These are phyloP conservation scores for Leccinum disarticulatum DNA, from an alignment of 768 basidiomycete genomes.

Conservation along the genomic window DNA sequence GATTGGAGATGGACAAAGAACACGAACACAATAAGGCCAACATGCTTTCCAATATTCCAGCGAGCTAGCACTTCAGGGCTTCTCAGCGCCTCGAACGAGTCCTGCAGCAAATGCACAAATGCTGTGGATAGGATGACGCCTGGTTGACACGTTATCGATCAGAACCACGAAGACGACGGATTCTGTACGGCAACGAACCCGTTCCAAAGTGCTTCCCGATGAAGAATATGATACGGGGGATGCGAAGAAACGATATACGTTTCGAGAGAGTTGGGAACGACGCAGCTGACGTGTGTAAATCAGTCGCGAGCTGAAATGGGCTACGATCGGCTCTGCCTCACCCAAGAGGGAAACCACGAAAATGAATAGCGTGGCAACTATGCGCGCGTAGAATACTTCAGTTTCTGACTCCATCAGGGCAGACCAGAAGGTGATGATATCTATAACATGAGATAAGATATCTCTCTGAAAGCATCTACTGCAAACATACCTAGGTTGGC, in stretches of 20 bases:
- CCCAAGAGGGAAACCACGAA: conserved; percentile 65
- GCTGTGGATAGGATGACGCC: conserved; percentile 83
- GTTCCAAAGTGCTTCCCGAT: conserved; percentile 89
- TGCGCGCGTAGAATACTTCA: conserved; percentile 1
- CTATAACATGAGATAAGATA: neutral
- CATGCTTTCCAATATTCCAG: conserved; percentile 56
- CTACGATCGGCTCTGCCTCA: conserved; percentile 31
- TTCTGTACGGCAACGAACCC: conserved; percentile 34
- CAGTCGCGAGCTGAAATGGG: neutral
- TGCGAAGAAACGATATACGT: conserved; percentile 49
- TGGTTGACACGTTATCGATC: conserved; percentile 14
- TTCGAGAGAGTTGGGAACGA: conserved; percentile 71
- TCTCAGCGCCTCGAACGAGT: conserved; percentile 64
- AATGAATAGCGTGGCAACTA: conserved; percentile 40
- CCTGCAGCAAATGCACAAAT: conserved; percentile 78
- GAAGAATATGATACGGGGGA: conserved; percentile 73
- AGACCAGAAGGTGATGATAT: neutral
- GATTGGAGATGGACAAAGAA: neutral
- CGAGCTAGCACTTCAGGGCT: conserved; percentile 43
- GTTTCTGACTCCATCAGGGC: conserved; percentile 3
- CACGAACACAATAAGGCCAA: conserved; percentile 74
- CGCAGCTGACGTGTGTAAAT: conserved; percentile 44
- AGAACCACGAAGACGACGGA: neutral
- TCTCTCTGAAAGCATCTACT: neutral
- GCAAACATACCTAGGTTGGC: conserved; percentile 1